Base-by-base conservation (phyloP, 345 rosid species). In the Jatropha curcas region DNA sequence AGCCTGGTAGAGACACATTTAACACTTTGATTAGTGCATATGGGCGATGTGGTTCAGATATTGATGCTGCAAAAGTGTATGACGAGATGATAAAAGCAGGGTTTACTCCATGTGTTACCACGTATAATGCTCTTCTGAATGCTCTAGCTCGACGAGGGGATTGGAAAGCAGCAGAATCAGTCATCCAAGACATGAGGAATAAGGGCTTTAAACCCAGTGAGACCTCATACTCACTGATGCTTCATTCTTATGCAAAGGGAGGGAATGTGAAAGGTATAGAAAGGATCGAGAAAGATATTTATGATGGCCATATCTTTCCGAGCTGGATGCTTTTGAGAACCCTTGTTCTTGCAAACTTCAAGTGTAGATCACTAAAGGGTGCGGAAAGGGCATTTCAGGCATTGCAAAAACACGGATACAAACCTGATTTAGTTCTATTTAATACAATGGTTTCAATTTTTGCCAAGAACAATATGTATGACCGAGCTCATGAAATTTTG, bases 321-420 rank as follows among this genome's bases (percentile, higher is more conserved):
- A 94, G 94, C 88, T 92, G 97, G 98, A 87, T 94, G 85, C 86
- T 94, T 62, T 83, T 94, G 78, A 87, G 97, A 83, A 83, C 97
- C 20, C 89, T 94, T 31, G 71, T 94, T 57, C 92, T 90, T 56
- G 85, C 87, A 67, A 71, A 90, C 82, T 83, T 82, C 81, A 94
- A 83, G 77, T 92, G 97, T 74, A 83, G 96, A 76, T 67, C 87
- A 60, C 77, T 91, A 50, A 48, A 57, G 0, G 97, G 96, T 30
- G 83, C 74, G 86, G 96, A 90, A 80, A 86, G 90, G 74, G 88
- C 96, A 63, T 90, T 91, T 81, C 52, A 75, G 61, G 80, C 82
- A 79, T 75, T 91, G 55, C 80, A 68, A 81, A 84, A 82, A 53
- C 80, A 84, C 16, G 97, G 94, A 14, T 94, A 84, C 82, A 90